These are phyloP conservation scores for Lyophyllum semitale DNA, from an alignment of 768 basidiomycete species.

Conservation along the genomic window DNA sequence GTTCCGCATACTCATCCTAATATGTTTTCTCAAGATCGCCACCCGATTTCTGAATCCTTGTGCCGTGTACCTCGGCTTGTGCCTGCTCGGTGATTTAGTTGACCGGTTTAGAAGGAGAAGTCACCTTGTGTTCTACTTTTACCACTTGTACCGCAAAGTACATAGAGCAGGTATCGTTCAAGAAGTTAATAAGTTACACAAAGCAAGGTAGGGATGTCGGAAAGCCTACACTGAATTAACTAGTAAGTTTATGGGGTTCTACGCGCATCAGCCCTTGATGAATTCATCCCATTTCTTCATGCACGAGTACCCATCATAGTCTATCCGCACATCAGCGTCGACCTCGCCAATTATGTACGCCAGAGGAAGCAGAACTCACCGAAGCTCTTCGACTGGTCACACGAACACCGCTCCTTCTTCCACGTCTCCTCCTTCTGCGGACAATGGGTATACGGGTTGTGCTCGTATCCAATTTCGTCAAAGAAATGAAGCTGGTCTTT, in stretches of 20 bases:
- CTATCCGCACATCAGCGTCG: conserved; percentile 20
- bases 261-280: conserved; percentile 6
- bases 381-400: conserved; percentile 60
- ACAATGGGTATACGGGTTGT: conserved; percentile 77
- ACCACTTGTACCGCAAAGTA: too few relatives aligned
- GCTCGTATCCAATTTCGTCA: conserved; percentile 80
- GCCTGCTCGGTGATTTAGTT: too few relatives aligned
- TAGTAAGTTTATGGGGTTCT: background rate
- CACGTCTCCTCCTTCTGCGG: conserved; percentile 47
- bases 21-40: too few relatives aligned
- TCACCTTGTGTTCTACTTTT: too few relatives aligned
- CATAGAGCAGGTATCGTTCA: too few relatives aligned
- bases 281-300: conserved; percentile 40
- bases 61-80: too few relatives aligned
- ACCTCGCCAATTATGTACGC: background rate
- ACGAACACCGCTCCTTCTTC: conserved; percentile 61
- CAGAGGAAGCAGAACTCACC: conserved; percentile 35
- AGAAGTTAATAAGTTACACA: background rate
- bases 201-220: background rate
- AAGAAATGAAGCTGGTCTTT: conserved; percentile 83
- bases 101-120: too few relatives aligned
- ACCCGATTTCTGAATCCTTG: too few relatives aligned
- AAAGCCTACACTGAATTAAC: background rate
- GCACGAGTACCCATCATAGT: conserved; percentile 47
- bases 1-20: too few relatives aligned